Conservation (phyloP, 805 yeast genomes). For the Lachancea sp. region DNA sequence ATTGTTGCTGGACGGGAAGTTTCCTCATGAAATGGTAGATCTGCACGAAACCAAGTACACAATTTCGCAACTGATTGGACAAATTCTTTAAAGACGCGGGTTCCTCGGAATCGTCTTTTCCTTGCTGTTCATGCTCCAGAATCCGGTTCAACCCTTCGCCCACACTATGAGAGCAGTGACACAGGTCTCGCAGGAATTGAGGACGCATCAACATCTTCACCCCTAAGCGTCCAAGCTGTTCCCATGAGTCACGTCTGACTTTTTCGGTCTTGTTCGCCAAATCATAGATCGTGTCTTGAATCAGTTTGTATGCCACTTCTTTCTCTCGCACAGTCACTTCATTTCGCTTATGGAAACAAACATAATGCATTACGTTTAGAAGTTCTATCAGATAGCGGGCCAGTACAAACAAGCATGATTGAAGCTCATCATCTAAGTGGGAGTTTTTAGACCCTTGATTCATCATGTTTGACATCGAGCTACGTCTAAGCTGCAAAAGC, state of each 20-base stretch:
- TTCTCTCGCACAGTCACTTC: too few species aligned
- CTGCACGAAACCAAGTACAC: slow-evolving; percentile 23
- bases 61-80: slow-evolving; percentile 18
- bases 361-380: not conserved
- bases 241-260: not conserved
- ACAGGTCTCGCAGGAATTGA: slow-evolving; percentile 1
- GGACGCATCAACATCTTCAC: slow-evolving; percentile 1
- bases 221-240: not conserved
- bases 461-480: not conserved
- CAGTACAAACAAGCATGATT: not conserved
- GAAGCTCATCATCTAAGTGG: not conserved
- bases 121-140: not conserved
- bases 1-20: slow-evolving; percentile 18
- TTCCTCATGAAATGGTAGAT: slow-evolving; percentile 19
- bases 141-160: not conserved
- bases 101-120: not conserved
- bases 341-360: slow-evolving; percentile 1
- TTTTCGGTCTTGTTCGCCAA: not conserved
- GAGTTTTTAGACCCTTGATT: not conserved
- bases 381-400: not conserved
- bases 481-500: too few species aligned
- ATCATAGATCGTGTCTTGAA: not conserved
- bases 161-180: slow-evolving; percentile 1
- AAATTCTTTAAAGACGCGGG: not conserved
- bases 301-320: not conserved